Conservation (phyloP, 2,329 filamentous ascomycete species). For the Dendryphion nanum region DNA sequence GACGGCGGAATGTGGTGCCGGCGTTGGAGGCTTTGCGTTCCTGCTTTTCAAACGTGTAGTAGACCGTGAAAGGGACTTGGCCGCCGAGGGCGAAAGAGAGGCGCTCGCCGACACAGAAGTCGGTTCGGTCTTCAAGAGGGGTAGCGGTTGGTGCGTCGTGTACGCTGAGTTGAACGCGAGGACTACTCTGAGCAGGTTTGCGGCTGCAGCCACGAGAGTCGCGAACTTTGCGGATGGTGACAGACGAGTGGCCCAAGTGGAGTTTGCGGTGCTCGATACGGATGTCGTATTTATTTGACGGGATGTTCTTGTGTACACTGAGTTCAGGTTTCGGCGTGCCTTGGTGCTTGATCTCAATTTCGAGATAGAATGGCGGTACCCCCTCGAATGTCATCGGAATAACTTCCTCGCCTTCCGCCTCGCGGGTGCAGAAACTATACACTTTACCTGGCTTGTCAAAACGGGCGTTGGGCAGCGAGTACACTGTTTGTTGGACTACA, state of each 20-base stretch:
- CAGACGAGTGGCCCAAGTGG: conserved; percentile 82
- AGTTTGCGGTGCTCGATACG: conserved; percentile 81
- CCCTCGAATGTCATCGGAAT: conserved; percentile 87
- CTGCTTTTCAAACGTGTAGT: conserved; percentile 82
- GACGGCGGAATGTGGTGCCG: conserved; percentile 84
- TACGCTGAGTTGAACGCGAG: conserved; percentile 84
- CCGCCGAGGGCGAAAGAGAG: conserved; percentile 90
- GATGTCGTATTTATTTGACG: conserved; percentile 71
- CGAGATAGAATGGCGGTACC: conserved; percentile 81
- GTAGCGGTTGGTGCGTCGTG: conserved; percentile 92
- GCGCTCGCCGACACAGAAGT: conserved; percentile 95
- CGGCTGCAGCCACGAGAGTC: conserved; percentile 85
- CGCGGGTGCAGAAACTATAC: conserved; percentile 85
- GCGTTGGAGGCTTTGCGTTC: conserved; percentile 75
- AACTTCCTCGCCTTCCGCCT: conserved; percentile 75
- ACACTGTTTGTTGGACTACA: conserved; percentile 76
- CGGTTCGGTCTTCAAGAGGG: conserved; percentile 75
- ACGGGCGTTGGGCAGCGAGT: conserved; percentile 75
- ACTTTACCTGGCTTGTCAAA: conserved; percentile 87
- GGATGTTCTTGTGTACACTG: conserved; percentile 77
- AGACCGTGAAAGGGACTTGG: conserved; percentile 86
- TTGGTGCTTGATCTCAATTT: conserved; percentile 91
- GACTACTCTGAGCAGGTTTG: conserved; percentile 62
- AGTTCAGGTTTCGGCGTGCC: conserved; percentile 76
- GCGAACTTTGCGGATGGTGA: conserved; percentile 85